phyloP scores from a whole-genome alignment of 352 stramenopile species.

The Thalassiosira livingstoniorum region DNA sequence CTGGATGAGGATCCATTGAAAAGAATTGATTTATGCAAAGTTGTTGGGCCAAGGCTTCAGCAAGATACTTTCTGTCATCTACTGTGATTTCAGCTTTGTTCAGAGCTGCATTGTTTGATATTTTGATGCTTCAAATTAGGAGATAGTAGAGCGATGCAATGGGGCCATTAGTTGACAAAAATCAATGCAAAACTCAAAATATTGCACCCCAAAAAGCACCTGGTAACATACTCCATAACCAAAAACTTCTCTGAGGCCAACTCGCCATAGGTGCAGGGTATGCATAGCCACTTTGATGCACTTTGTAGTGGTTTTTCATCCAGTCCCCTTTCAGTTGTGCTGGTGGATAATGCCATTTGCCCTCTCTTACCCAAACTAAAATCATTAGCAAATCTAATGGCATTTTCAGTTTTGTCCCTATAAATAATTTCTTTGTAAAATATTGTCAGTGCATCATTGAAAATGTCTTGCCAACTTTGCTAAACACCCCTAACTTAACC shows the following conservation, averaged over 20 bases:
- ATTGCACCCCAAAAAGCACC: conserved; percentile 25
- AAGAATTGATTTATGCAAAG: conserved; percentile 96
- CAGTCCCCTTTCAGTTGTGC: conserved; percentile 52
- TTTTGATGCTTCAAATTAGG: conserved; percentile 89
- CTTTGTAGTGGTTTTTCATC: conserved; percentile 73
- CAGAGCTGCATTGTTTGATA: conserved; percentile 90
- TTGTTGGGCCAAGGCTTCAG: conserved; percentile 92
- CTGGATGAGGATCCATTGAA: conserved; percentile 94
- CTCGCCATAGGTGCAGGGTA: conserved; percentile 84
- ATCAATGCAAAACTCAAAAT: neutral
- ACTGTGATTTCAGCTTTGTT: conserved; percentile 85
- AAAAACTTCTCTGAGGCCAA: conserved; percentile 91
- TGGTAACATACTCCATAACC: conserved; percentile 95
- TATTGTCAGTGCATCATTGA: conserved; percentile 85
- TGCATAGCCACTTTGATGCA: conserved; percentile 84
- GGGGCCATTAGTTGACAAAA: neutral
- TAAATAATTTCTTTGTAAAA: conserved; percentile 91
- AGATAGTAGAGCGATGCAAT: neutral
- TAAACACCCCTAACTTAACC: conserved; percentile 82
- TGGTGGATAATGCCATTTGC: conserved; percentile 23
- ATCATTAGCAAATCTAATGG: conserved; percentile 83
- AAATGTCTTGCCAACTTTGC: conserved; percentile 84
- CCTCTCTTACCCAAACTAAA: conserved; percentile 82
- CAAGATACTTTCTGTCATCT: conserved; percentile 88
- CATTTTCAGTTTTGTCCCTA: conserved; percentile 86